Percentiles rank a stretch among this genome's conserved stretches.
Conservation (phyloP, 2,329 filamentous ascomycete species). For the Fusarium mundagurra region DNA sequence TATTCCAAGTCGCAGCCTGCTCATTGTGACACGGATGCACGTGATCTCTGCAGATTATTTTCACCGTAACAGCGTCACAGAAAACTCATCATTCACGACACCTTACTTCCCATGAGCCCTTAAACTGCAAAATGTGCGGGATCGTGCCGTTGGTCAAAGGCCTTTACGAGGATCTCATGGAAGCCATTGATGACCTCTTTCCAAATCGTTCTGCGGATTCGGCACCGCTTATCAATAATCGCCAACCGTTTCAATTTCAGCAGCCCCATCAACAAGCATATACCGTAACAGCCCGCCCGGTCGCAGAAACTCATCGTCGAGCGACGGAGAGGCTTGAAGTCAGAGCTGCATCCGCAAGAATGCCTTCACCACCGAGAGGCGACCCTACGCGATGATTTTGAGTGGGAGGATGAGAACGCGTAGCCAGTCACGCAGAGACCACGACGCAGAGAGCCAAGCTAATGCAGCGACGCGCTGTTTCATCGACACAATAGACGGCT, state of each 20-base stretch:
- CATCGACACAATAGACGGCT: no score
- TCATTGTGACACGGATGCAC: background rate
- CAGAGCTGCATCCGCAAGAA: background rate
- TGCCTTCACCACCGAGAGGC: conserved; percentile 1
- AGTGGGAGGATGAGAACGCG: no score
- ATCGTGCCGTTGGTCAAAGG: background rate
- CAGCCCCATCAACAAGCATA: conserved; percentile 5
- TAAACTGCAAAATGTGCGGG: background rate
- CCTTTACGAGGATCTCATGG: conserved; percentile 10
- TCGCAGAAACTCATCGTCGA: background rate
- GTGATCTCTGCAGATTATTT: conserved; percentile 2
- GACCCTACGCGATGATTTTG: background rate
- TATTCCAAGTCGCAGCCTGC: background rate
- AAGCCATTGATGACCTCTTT: conserved; percentile 23
- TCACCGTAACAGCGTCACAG: background rate
- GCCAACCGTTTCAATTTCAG: background rate
- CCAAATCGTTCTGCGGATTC: conserved; percentile 1
- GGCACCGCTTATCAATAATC: background rate
- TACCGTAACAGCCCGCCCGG: background rate
- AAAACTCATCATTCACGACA: background rate
- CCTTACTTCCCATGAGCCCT: background rate
- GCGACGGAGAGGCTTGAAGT: background rate
- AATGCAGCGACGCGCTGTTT: background rate
- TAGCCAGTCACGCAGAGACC: background rate
- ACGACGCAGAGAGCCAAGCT: background rate